Conservation (phyloP, 108 stramenopile genomes). For the Pseudonitzschia multiseries region DNA sequence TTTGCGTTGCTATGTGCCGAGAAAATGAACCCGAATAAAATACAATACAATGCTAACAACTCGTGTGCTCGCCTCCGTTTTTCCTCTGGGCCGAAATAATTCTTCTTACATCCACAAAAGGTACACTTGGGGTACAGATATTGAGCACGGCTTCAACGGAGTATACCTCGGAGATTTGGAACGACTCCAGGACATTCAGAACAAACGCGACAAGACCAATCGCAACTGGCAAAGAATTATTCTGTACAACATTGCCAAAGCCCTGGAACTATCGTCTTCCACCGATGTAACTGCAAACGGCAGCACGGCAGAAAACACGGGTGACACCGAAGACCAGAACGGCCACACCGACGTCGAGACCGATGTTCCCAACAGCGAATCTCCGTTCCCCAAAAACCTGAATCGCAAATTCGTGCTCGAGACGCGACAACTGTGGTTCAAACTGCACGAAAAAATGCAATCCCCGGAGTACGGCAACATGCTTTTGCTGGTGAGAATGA, state of each 20-base stretch:
- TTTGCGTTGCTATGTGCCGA: background rate
- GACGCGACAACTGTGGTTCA: slow-evolving; percentile 77
- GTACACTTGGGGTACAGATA: slow-evolving; percentile 75
- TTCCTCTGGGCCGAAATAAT: background rate
- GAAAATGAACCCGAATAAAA: no score
- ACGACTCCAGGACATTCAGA: slow-evolving; percentile 80
- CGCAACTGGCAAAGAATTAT: slow-evolving; percentile 86
- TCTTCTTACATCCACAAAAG: slow-evolving; percentile 10
- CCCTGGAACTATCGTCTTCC: slow-evolving; percentile 23
- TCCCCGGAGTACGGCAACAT: slow-evolving; percentile 76
- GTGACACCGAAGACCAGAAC: background rate
- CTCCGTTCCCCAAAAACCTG: slow-evolving; percentile 32
- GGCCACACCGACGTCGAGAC: slow-evolving; percentile 13
- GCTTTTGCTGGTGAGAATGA: slow-evolving; percentile 71
- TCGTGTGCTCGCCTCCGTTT: background rate
- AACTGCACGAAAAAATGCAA: slow-evolving; percentile 67
- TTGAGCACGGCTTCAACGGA: slow-evolving; percentile 75
- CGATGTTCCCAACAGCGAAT: slow-evolving; percentile 18
- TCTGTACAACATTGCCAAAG: slow-evolving; percentile 71
- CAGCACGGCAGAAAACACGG: background rate
- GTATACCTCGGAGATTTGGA: slow-evolving; percentile 86
- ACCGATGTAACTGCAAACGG: background rate
- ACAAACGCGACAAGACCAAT: slow-evolving; percentile 76
- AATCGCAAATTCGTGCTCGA: slow-evolving; percentile 54
- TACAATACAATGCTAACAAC: no score